Evolutionary conservation across 441 rosid species (phyloP), one percentile per base, ranked within the genome.

Genomic region (Croton laevigatus): DNA sequence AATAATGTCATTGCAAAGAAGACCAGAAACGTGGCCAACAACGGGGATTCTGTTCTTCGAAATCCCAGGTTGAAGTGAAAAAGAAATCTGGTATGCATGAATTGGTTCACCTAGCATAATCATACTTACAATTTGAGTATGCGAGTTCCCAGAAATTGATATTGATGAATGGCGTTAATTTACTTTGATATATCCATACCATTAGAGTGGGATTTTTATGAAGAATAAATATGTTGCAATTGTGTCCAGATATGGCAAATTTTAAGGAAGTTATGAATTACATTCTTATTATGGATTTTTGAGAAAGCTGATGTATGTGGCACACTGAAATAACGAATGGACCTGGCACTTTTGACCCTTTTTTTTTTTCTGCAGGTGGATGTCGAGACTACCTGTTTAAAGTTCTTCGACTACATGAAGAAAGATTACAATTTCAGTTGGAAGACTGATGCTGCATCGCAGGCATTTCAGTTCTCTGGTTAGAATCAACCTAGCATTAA

Each of bases 401-500:
- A 54, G 59, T 74, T 84, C 68, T 71, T 81, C n/a, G 70, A 69
- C 63, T 76, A 73, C 76, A 70, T 84, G 49, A 68, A 66, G 65
- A 71, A 62, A 20, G 69, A 78, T 49, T 81, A 61, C 59, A 62
- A 68, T 32, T 69, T 81, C 71, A 71, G 62, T 59, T 73, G 75
- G 75, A 74, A 78, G 66, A 63, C 79, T 12, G 58, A 51, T 36
- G 62, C 75, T 45, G 63, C 76, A 6, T 61, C 65, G 65, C 84
- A 80, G 70, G 88, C 84, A 7, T 81, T 80, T 75, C 84, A 74
- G 77, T 64, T 79, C 88, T 53, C 70, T 84, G 88, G 88, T 84
- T 38, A 73, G 87, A 69, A 53, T 64, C 46, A 63, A 65, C 44
- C 17, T 62, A 45, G n/a, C 1, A 22, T 58, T 9, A 27, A 8